These are phyloP conservation scores for Syzygium malaccense DNA, from an alignment of 441 rosid species.

Conservation along the genomic window DNA sequence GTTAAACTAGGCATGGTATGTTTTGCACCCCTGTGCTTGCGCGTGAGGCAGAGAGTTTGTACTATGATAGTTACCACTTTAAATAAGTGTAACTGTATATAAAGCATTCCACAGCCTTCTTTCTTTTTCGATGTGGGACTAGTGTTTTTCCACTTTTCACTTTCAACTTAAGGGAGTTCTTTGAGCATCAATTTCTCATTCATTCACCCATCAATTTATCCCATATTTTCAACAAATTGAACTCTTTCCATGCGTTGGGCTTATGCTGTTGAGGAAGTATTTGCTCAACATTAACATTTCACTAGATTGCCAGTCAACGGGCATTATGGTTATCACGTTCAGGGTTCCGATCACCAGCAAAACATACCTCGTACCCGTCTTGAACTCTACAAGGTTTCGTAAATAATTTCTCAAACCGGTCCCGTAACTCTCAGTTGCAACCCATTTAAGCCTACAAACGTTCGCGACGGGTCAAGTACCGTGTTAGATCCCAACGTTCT, in stretches of 20 bases:
- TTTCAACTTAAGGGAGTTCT: too few relatives aligned
- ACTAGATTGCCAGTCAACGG: not conserved
- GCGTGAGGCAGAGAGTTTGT: too few relatives aligned
- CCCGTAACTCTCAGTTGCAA: accelerated
- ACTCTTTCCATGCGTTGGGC: not conserved
- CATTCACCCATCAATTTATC: too few relatives aligned
- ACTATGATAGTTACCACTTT: too few relatives aligned
- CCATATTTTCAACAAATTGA: too few relatives aligned
- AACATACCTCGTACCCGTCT: not conserved
- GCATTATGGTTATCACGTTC: not conserved
- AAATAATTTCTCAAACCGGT: not conserved
- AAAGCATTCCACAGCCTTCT: too few relatives aligned
- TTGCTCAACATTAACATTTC: not conserved
- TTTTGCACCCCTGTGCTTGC: too few relatives aligned
- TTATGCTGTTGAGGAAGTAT: not conserved
- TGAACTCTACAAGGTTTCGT: not conserved
- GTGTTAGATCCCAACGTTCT: not conserved
- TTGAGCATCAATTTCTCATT: too few relatives aligned
- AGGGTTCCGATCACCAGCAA: not conserved
- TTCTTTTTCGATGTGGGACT: too few relatives aligned
- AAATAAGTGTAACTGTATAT: too few relatives aligned
- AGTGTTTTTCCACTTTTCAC: too few relatives aligned
- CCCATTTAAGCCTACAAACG: not conserved
- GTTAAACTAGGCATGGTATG: too few relatives aligned
- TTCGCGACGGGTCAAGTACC: not conserved